Base-by-base conservation (phyloP, 768 basidiomycete species). In the Lactarius hengduanensis region DNA sequence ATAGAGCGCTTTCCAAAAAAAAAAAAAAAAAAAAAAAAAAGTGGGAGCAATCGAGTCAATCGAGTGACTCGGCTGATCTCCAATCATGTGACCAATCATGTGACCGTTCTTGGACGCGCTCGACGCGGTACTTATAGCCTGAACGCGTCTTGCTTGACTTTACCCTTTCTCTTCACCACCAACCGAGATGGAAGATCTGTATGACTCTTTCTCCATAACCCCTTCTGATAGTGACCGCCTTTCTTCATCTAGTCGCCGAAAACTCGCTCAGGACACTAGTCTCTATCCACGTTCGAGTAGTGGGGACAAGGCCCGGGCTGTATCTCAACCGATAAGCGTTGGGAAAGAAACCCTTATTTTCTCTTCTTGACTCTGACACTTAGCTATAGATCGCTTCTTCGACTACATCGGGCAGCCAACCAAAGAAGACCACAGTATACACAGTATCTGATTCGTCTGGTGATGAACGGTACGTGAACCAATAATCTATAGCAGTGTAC, bases 361-460 rank as follows among this genome's bases (percentile, higher is more conserved):
- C 22, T 18, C 11, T 13, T 43, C 34, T 30, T 36, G n/a, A 13
- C 36, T 15, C 41, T 55, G 40, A 63, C 13, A 34, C 4, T 26
- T 40, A 40, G 43, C 32, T 43, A 69, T 43, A 69, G 65, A 15
- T 67, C 8, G 28, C 55, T 43, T 61, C 67, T 20, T 50, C 64
- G 28, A 47, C 59, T 11, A 36, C 64, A 67, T 61, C 67, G 30
- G 64, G 61, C n/a, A 7, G 18, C 36, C 59, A 41, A 22, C 1
- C 30, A 61, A 32, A 53, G 13, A 59, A 56, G 18, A 38, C 36
- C 41, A 57, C 63, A 6, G 55, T 57, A 36, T 66, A 65, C 55
- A 57, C 38, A 1, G 13, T 68, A 18, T 57, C 64, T 10, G 67
- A 68, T 56, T 66, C 64, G 22, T 71, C 70, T 4, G 75, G 71